Percentiles rank a stretch among this genome's conserved stretches.
phyloP scores from a whole-genome alignment of 2,329 filamentous ascomycete species.

The Arthrobotrys conoides region DNA sequence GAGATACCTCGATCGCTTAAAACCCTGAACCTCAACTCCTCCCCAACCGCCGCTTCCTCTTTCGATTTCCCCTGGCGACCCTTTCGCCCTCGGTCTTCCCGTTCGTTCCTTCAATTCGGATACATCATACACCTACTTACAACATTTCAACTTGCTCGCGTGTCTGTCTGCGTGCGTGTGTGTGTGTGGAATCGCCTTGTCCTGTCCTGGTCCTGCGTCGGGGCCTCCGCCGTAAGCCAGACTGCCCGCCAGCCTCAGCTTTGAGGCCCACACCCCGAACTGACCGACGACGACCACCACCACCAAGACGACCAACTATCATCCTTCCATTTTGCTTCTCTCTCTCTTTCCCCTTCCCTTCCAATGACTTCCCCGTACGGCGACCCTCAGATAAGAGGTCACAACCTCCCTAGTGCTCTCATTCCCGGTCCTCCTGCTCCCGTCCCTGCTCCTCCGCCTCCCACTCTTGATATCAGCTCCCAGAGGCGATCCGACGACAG shows the following conservation, averaged over 20 bases:
- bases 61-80: conserved; percentile 51
- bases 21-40: conserved; percentile 60
- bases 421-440: conserved; percentile 24
- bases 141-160: conserved; percentile 27
- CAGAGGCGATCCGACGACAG: conserved; percentile 52
- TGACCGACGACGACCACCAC: conserved; percentile 7
- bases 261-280: not conserved
- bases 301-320: not conserved
- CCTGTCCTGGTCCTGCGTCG: not conserved
- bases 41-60: conserved; percentile 43
- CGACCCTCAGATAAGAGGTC: conserved; percentile 52
- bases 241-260: conserved; percentile 9
- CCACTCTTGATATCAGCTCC: conserved; percentile 31
- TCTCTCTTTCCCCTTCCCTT: not conserved
- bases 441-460: conserved; percentile 11
- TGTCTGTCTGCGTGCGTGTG: not conserved
- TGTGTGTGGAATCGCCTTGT: not conserved
- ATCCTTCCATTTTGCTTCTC: conserved; percentile 5
- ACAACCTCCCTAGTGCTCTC: conserved; percentile 43
- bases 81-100: conserved; percentile 35
- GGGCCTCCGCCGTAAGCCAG: conserved; percentile 13
- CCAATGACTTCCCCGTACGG: conserved; percentile 60
- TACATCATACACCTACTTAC: conserved; percentile 24
- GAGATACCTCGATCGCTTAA: conserved; percentile 53
- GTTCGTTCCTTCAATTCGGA: conserved; percentile 24